Conservation (phyloP, 192 early-diverging fungal genomes). For the Mortierella antarctica region DNA sequence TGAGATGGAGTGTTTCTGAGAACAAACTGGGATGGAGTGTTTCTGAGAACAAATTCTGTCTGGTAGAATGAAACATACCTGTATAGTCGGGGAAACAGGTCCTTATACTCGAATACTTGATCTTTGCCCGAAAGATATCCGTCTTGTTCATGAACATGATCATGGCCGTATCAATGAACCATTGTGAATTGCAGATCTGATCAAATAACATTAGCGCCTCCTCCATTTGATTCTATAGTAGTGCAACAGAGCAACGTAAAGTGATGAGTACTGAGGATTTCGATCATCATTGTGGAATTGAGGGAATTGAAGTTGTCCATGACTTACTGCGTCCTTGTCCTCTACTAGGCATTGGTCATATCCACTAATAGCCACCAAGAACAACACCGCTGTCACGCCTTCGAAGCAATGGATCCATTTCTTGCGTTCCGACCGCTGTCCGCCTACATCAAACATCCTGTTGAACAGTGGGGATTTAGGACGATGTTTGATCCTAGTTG, state of each 20-base stretch:
- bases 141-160: constrained; percentile 74
- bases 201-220: constrained; percentile 71
- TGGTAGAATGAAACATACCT: constrained; percentile 42
- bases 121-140: constrained; percentile 68
- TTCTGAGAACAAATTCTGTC: background rate
- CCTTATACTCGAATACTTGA: constrained; percentile 56
- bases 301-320: background rate
- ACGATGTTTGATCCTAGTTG: background rate
- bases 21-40: background rate
- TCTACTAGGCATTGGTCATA: constrained; percentile 70
- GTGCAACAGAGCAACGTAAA: background rate
- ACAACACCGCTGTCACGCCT: constrained; percentile 65
- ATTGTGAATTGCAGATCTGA: constrained; percentile 69
- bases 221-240: constrained; percentile 65
- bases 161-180: constrained; percentile 70
- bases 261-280: constrained; percentile 2
- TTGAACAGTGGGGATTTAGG: background rate
- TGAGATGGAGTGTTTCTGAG: background rate
- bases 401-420: constrained; percentile 69
- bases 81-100: constrained; percentile 66
- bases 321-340: constrained; percentile 58
- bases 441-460: constrained; percentile 70
- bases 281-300: background rate
- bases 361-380: constrained; percentile 68
- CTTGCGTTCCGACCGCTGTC: constrained; percentile 64